Evolutionary conservation across 2,329 filamentous ascomycete genomes (phyloP).

Genomic region (Niveomyces coronatus): DNA sequence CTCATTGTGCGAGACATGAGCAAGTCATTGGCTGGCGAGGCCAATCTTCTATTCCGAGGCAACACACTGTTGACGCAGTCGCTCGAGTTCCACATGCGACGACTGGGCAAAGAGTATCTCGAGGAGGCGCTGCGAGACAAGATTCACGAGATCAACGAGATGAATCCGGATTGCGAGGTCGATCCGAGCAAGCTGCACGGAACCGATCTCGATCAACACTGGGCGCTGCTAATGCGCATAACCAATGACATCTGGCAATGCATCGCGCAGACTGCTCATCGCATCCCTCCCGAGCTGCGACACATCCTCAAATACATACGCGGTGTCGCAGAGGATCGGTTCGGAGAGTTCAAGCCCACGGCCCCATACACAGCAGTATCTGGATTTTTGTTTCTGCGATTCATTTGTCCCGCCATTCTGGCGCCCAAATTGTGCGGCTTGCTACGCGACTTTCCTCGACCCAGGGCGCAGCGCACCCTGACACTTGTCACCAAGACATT

Average conservation of each 20-base stretch:
- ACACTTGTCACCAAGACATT: slow-evolving; percentile 89
- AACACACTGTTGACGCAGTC: slow-evolving; percentile 92
- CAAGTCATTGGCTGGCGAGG: slow-evolving; percentile 72
- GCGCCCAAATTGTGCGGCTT: slow-evolving; percentile 91
- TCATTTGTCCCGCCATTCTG: slow-evolving; percentile 92
- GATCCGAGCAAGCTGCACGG: slow-evolving; percentile 70
- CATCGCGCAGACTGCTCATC: slow-evolving; percentile 63
- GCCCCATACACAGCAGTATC: slow-evolving; percentile 92
- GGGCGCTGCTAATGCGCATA: slow-evolving; percentile 63
- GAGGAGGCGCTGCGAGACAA: slow-evolving; percentile 80
- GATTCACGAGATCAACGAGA: slow-evolving; percentile 78
- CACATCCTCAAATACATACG: slow-evolving; percentile 84
- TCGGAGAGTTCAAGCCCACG: slow-evolving; percentile 82
- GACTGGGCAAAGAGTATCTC: slow-evolving; percentile 84
- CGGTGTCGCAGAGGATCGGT: slow-evolving; percentile 86
- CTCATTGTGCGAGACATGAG: slow-evolving; percentile 66
- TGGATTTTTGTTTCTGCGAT: slow-evolving; percentile 86
- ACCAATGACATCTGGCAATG: slow-evolving; percentile 80
- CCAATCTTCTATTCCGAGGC: slow-evolving; percentile 88
- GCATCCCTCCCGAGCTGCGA: slow-evolving; percentile 71
- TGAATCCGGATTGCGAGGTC: slow-evolving; percentile 88
- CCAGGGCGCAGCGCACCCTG: slow-evolving; percentile 73
- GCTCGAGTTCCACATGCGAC: slow-evolving; percentile 90
- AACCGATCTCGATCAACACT: slow-evolving; percentile 74
- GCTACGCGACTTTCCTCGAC: slow-evolving; percentile 69